These are phyloP conservation scores for Aspergillus sp. DNA, from an alignment of 2,329 filamentous ascomycete genomes.

Conservation along the genomic window DNA sequence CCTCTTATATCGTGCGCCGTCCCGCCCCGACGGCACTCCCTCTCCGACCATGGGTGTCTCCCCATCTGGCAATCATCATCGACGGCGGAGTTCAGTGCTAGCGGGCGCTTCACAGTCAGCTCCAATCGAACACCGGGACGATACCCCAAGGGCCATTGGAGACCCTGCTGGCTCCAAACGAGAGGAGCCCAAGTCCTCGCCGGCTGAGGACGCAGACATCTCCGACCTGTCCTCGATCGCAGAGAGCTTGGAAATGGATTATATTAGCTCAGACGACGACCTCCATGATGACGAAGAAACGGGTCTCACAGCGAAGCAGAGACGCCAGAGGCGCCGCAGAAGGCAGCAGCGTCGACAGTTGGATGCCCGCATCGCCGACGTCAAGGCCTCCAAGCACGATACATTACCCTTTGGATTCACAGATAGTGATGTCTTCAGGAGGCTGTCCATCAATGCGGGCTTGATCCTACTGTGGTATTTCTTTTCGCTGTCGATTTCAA, in stretches of 20 bases:
- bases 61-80: slow-evolving; percentile 37
- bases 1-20: slow-evolving; percentile 2
- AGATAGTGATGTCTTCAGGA: slow-evolving; percentile 70
- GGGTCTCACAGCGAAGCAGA: slow-evolving; percentile 74
- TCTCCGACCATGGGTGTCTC: slow-evolving; percentile 36
- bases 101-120: slow-evolving; percentile 42
- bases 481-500: slow-evolving; percentile 89
- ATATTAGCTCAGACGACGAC: slow-evolving; percentile 68
- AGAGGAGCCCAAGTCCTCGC: slow-evolving; percentile 39
- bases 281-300: slow-evolving; percentile 86
- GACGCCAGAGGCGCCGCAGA: slow-evolving; percentile 64
- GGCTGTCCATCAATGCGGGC: slow-evolving; percentile 70
- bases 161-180: slow-evolving; percentile 29
- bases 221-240: slow-evolving; percentile 47
- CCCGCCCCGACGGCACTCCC: background rate
- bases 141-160: slow-evolving; percentile 27
- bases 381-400: slow-evolving; percentile 67
- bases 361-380: slow-evolving; percentile 67
- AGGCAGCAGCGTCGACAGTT: slow-evolving; percentile 67
- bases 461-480: slow-evolving; percentile 86
- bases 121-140: slow-evolving; percentile 38
- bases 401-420: slow-evolving; percentile 62
- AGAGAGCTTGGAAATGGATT: slow-evolving; percentile 57
- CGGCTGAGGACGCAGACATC: slow-evolving; percentile 38
- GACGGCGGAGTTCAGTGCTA: slow-evolving; percentile 42